phyloP scores from a whole-genome alignment of 2,329 filamentous ascomycete species.

The Colletotrichum magnum region DNA sequence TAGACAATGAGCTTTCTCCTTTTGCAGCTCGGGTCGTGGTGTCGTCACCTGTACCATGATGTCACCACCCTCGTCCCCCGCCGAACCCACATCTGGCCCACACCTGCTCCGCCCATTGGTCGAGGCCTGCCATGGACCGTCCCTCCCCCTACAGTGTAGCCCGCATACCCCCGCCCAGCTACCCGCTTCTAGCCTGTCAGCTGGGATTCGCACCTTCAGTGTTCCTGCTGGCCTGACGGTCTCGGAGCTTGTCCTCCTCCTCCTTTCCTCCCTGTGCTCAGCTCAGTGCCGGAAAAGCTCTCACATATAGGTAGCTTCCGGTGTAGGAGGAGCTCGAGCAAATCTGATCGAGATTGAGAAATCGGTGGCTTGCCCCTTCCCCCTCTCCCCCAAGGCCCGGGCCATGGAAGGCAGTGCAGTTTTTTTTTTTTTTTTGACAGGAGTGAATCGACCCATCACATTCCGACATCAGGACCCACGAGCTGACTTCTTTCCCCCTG shows the following conservation, averaged over 20 bases:
- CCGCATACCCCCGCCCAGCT: constrained; percentile 28
- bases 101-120: constrained; percentile 23
- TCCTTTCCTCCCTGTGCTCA: not conserved
- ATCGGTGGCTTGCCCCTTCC: not conserved
- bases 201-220: not conserved
- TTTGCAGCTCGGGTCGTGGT: constrained; percentile 38
- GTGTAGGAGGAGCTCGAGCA: constrained; percentile 4
- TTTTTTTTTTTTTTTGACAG: not conserved
- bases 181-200: constrained; percentile 32
- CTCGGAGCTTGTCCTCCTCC: constrained; percentile 27
- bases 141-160: constrained; percentile 12
- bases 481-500: not conserved
- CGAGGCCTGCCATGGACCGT: constrained; percentile 27
- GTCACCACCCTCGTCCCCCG: constrained; percentile 54
- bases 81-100: constrained; percentile 29
- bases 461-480: constrained; percentile 13
- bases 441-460: not conserved
- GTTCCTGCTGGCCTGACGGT: not conserved
- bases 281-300: not conserved
- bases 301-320: not conserved
- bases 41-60: constrained; percentile 57
- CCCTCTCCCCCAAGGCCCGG: not conserved
- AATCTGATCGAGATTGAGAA: constrained; percentile 11
- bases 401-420: constrained; percentile 13
- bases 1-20: not conserved